phyloP scores from a whole-genome alignment of 306 rosid genomes.

The Inga laurina region DNA sequence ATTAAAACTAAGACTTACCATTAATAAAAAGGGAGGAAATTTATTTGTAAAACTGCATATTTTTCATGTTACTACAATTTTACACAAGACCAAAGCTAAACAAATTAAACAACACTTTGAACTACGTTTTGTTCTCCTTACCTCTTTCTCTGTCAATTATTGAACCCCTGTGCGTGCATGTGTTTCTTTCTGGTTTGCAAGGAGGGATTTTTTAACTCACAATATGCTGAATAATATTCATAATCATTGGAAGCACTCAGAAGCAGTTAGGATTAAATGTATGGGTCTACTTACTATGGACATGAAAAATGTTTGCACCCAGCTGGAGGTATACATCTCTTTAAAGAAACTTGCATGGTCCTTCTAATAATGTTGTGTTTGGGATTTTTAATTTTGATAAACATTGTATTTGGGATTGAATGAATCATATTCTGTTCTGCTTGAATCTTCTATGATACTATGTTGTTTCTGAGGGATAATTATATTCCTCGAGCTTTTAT shows the following conservation, averaged over 20 bases:
- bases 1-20: not conserved
- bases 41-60: not conserved
- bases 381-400: not conserved
- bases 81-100: not conserved
- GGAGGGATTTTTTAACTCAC: slow-evolving; percentile 95
- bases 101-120: not conserved
- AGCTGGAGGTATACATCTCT: slow-evolving; percentile 68
- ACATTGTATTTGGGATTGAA: slow-evolving; percentile 3
- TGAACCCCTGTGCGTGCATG: not conserved
- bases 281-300: slow-evolving; percentile 91
- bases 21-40: no score
- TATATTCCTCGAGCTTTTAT: not conserved
- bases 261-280: slow-evolving; percentile 88
- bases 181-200: slow-evolving; percentile 42
- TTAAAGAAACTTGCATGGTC: not conserved
- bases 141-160: slow-evolving; percentile 8
- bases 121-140: not conserved
- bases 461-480: not conserved
- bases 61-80: not conserved
- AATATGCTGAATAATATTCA: slow-evolving; percentile 89
- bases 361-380: slow-evolving; percentile 3
- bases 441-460: slow-evolving; percentile 6
- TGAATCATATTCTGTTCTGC: not conserved
- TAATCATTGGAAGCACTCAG: slow-evolving; percentile 77
- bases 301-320: slow-evolving; percentile 83